These are phyloP conservation scores for Evernia prunastri DNA, from an alignment of 495 filamentous ascomycete genomes.

Conservation along the genomic window DNA sequence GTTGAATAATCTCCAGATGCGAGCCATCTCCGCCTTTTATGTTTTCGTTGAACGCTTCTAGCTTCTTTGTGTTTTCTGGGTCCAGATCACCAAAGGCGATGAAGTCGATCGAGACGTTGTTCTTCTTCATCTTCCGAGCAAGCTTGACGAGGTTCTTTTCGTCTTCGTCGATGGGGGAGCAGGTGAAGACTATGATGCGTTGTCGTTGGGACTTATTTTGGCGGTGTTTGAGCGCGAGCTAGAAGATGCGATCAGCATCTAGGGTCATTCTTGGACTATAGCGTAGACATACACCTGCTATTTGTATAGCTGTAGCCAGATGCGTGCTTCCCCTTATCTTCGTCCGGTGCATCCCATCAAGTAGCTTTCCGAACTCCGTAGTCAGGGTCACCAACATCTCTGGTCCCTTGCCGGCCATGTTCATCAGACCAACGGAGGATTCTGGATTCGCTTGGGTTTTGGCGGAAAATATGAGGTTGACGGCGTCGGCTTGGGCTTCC, in stretches of 20 bases:
- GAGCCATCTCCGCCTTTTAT: slow-evolving; percentile 87
- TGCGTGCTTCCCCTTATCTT: slow-evolving; percentile 86
- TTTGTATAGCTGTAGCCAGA: slow-evolving; percentile 85
- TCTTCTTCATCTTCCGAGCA: slow-evolving; percentile 98
- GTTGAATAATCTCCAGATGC: slow-evolving; percentile 83
- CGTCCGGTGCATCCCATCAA: slow-evolving; percentile 86
- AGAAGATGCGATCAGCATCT: slow-evolving; percentile 13
- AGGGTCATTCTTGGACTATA: not conserved
- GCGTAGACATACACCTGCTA: slow-evolving; percentile 68
- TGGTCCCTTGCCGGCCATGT: slow-evolving; percentile 93
- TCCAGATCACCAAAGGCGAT: slow-evolving; percentile 89
- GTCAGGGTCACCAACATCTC: slow-evolving; percentile 96
- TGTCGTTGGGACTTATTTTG: slow-evolving; percentile 94
- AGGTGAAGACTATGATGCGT: slow-evolving; percentile 93
- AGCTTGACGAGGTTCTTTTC: slow-evolving; percentile 83
- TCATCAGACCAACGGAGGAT: slow-evolving; percentile 95
- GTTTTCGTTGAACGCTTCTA: slow-evolving; percentile 84
- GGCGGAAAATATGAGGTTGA: slow-evolving; percentile 86
- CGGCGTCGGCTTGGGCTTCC: slow-evolving; percentile 91
- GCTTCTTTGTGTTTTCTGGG: slow-evolving; percentile 83
- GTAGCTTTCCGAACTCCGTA: slow-evolving; percentile 87
- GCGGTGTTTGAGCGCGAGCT: slow-evolving; percentile 97
- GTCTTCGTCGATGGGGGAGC: slow-evolving; percentile 81
- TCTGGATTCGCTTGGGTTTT: slow-evolving; percentile 94
- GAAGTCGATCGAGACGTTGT: slow-evolving; percentile 83